Conservation (phyloP, 2,329 filamentous ascomycete species). For the Aspergillus novofumigatus region DNA sequence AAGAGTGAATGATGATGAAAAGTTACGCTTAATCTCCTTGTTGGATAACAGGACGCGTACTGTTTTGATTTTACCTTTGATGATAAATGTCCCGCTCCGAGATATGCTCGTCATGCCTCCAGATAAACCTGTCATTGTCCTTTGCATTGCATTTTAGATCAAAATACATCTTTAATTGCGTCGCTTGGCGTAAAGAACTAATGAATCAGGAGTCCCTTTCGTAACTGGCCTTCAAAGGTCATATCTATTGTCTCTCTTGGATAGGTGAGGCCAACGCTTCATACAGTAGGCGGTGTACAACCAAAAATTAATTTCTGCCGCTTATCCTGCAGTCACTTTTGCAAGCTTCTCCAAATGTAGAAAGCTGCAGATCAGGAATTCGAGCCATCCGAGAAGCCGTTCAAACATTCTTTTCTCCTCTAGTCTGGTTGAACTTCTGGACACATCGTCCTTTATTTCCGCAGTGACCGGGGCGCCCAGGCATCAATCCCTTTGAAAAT, state of each 20-base stretch:
- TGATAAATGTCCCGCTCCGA: not conserved
- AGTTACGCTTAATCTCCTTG: not conserved
- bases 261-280: not conserved
- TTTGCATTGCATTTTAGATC: not conserved
- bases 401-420: not conserved
- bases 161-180: not conserved
- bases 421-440: not conserved
- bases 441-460: not conserved
- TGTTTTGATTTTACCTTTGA: not conserved
- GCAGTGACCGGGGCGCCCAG: not conserved
- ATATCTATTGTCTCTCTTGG: too few relatives aligned
- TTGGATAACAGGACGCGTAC: not conserved
- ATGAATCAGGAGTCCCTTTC: not conserved
- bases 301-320: not conserved
- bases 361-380: not conserved
- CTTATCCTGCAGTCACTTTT: not conserved
- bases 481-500: not conserved
- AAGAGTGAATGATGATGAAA: conserved; percentile 24
- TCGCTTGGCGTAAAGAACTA: not conserved
- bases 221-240: not conserved
- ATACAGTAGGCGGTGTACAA: not conserved
- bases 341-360: not conserved
- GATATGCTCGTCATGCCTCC: not conserved
- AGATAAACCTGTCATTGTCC: not conserved
- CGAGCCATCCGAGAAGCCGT: not conserved